Conservation (phyloP, 768 basidiomycete genomes). For the Nidularia pulvinata region DNA sequence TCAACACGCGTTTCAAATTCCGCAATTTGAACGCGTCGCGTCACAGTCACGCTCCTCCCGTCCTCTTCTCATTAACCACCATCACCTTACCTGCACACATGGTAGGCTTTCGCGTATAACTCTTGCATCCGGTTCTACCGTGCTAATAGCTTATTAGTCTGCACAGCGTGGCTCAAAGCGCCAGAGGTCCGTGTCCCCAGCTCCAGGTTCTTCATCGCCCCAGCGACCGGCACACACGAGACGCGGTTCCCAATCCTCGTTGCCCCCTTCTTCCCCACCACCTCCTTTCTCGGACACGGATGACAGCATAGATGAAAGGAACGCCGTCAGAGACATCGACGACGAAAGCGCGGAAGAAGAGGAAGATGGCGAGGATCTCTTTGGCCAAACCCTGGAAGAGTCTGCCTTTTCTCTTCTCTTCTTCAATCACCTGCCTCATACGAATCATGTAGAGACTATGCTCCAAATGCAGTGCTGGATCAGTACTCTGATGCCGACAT, state of each 20-base stretch:
- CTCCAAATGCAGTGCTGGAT: conserved; percentile 79
- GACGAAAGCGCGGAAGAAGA: conserved; percentile 75
- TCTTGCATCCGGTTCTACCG: too few species aligned
- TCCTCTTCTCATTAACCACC: too few species aligned
- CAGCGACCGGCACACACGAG: conserved; percentile 41
- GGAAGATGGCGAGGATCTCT: conserved; percentile 94
- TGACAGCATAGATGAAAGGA: conserved; percentile 72
- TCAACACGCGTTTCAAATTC: too few species aligned
- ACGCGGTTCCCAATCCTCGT: conserved; percentile 67
- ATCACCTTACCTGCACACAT: too few species aligned
- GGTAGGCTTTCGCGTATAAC: too few species aligned
- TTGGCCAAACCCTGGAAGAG: conserved; percentile 78
- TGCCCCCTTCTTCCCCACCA: conserved; percentile 87
- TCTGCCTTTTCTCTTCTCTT: conserved; percentile 26
- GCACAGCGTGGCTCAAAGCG: conserved; percentile 48
- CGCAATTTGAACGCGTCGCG: too few species aligned
- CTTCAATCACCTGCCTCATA: too few species aligned
- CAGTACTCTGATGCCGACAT: conserved; percentile 86
- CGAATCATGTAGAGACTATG: conserved; percentile 69
- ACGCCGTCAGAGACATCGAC: conserved; percentile 63
- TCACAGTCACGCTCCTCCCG: too few species aligned
- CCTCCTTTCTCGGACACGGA: conserved; percentile 87
- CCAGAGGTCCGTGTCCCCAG: conserved; percentile 55
- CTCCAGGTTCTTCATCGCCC: conserved; percentile 47
- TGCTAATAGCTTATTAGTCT: too few species aligned